Evolutionary conservation across 208 protist genomes (phyloP).

Genomic region (Blastocrithidia nonstop): DNA sequence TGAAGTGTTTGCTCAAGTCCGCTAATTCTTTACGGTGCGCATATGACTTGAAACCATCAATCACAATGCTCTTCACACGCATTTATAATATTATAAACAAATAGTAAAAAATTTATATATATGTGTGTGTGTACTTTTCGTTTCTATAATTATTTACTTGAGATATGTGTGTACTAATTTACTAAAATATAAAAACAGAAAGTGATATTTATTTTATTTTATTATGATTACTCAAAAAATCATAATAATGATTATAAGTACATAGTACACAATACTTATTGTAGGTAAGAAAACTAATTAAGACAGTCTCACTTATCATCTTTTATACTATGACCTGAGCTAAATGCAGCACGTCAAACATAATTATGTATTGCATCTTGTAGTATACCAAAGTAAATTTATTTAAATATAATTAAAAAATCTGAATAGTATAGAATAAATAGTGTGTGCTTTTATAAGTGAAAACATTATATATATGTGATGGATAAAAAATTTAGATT

Average conservation of each 20-base stretch:
- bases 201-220: background rate
- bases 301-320: too few species aligned
- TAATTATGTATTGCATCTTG: too few species aligned
- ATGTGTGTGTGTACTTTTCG: conserved; percentile 1
- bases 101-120: background rate
- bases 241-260: background rate
- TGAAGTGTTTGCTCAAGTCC: conserved; percentile 97
- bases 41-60: conserved; percentile 99
- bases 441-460: conserved; percentile 1
- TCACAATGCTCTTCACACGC: conserved; percentile 97
- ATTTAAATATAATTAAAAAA: conserved; percentile 4
- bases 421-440: background rate
- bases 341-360: too few species aligned
- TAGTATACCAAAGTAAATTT: too few species aligned
- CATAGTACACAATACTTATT: conserved; percentile 1
- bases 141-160: background rate
- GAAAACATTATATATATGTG: background rate
- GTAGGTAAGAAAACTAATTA: background rate
- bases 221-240: conserved; percentile 1
- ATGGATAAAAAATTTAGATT: background rate
- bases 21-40: conserved; percentile 91
- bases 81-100: conserved; percentile 74
- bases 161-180: background rate
- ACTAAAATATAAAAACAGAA: background rate
- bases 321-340: too few species aligned